Base-by-base conservation (phyloP, 2,329 filamentous ascomycete genomes). In the Lecanicillium sp. region DNA sequence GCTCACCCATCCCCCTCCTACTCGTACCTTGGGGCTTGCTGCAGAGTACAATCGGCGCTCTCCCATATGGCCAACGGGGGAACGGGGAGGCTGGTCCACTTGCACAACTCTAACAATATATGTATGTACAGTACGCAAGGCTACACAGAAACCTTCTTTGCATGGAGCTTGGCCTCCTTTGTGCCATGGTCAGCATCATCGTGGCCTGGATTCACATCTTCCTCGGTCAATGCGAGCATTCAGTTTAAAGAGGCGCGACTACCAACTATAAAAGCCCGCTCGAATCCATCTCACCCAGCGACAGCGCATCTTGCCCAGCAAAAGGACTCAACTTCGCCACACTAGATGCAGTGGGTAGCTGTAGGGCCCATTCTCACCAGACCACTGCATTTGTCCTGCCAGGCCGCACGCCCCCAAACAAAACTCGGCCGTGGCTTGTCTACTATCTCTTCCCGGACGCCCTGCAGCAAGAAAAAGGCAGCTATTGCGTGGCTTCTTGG, bases 321-420 rank as follows among this genome's bases (percentile, higher is more conserved):
- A 44, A 43, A 38, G n/a, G 35, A 47, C 36, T 40, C 44, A 36
- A 36, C 20, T 26, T 47, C 36, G 44, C 44, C 44, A 36, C 44
- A 33, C 27, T 39, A 39, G 14, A 32, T 40, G 44, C 44, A 32
- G 27, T 38, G 26, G 26, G 33, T 39, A 23, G n/a, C n/a, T n/a
- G n/a, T n/a, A n/a, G n/a, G 44, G 35, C 44, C 44, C 35, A 20
- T 26, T 24, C 35, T 23, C 21, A 27, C 26, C 26, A 38, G 35
- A 32, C 32, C 24, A 30, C 42, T 35, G 29, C 36, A 33, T 32
- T n/a, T 27, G 24, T 40, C 27, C 27, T 33, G 32, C 36, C 19
- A 17, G 24, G 17, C 14, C 10, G 33, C 44, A 39, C 35, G 19
- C 35, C 36, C 27, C n/a, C n/a, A n/a, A 46, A 33, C n/a, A 40